phyloP scores from a whole-genome alignment of 495 filamentous ascomycete species.

The Hypoxylon lienhwacheense region DNA sequence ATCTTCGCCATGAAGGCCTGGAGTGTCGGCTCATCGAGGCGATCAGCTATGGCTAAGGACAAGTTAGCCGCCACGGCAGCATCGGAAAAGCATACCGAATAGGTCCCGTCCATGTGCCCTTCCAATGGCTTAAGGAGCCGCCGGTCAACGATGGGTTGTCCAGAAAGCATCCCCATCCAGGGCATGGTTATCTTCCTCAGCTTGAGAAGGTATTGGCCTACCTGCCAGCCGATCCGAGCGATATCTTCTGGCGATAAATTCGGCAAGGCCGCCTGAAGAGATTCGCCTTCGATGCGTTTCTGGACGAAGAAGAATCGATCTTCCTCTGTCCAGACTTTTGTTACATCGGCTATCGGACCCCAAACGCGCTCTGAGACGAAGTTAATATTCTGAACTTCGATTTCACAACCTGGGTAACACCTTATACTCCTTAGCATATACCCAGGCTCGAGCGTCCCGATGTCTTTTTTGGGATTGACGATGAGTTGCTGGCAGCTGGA shows the following conservation, averaged over 20 bases:
- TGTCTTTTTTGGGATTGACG: background rate
- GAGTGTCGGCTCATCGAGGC: background rate
- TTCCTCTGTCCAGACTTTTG: background rate
- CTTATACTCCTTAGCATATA: background rate
- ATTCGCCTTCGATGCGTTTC: background rate
- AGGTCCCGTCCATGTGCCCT: background rate
- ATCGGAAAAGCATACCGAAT: background rate
- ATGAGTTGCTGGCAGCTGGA: background rate
- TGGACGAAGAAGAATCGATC: slow-evolving; percentile 1
- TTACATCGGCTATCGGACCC: background rate
- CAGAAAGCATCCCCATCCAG: slow-evolving; percentile 3
- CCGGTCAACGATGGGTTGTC: background rate
- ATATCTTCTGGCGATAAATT: background rate
- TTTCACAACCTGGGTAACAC: background rate
- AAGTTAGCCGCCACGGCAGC: slow-evolving; percentile 1
- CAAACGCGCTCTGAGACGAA: background rate
- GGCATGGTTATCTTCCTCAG: background rate
- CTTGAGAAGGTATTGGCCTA: slow-evolving; percentile 3
- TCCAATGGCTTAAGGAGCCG: slow-evolving; percentile 4
- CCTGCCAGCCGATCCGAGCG: slow-evolving; percentile 2
- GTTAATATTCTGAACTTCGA: slow-evolving; percentile 3
- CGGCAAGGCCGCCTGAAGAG: background rate
- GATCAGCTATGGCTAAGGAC: background rate
- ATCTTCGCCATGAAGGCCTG: slow-evolving; percentile 13
- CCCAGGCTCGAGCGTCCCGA: slow-evolving; percentile 1